Conservation (phyloP, 2,329 filamentous ascomycete genomes). For the Nothophaeocryptopus gaeumannii region DNA sequence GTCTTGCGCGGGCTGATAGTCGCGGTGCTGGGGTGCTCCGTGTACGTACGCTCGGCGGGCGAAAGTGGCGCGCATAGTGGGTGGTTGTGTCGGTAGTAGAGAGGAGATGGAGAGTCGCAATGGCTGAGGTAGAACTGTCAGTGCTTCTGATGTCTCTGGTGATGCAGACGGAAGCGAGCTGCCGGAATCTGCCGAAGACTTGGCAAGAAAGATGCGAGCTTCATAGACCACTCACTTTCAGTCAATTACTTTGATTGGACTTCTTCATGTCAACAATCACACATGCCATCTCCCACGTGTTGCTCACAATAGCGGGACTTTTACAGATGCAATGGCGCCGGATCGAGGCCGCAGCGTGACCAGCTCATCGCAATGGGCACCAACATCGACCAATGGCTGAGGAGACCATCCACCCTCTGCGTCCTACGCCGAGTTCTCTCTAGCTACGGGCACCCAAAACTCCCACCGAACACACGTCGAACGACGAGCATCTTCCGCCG, state of each 20-base stretch:
- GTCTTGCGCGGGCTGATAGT: constrained; percentile 3
- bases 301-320: too few species aligned
- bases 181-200: neutral
- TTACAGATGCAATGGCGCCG: constrained; percentile 35
- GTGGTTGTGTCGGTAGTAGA: constrained; percentile 3
- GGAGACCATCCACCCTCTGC: constrained; percentile 43
- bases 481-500: too few species aligned
- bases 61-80: constrained; percentile 16
- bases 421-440: constrained; percentile 35
- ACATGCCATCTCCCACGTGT: too few species aligned
- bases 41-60: constrained; percentile 12
- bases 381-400: constrained; percentile 46
- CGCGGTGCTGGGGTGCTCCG: neutral
- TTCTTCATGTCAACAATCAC: too few species aligned
- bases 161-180: neutral
- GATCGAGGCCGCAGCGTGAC: constrained; percentile 28
- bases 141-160: neutral
- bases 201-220: neutral
- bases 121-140: neutral
- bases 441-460: too few species aligned
- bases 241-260: too few species aligned
- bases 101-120: constrained; percentile 2
- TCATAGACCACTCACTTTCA: too few species aligned
- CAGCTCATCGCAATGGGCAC: constrained; percentile 41
- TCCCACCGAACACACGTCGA: too few species aligned